phyloP scores from a whole-genome alignment of 352 stramenopile genomes.

The Pythium folliculosum region DNA sequence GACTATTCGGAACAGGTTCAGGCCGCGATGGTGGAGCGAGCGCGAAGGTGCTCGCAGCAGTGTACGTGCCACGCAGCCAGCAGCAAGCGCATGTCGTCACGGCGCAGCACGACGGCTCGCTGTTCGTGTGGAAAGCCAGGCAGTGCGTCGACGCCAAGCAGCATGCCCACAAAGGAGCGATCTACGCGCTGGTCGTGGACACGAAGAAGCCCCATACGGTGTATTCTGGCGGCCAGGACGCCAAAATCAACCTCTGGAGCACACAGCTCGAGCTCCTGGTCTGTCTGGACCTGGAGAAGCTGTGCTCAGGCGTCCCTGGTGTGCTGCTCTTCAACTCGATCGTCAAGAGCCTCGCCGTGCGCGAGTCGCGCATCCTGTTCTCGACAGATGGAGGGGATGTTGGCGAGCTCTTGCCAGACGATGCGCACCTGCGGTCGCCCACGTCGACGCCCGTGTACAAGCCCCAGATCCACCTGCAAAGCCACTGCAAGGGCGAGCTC shows the following conservation, averaged over 20 bases:
- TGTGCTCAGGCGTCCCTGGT: constrained; percentile 13
- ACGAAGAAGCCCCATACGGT: constrained; percentile 46
- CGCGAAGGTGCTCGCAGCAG: constrained; percentile 35
- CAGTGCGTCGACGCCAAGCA: constrained; percentile 53
- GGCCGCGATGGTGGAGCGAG: constrained; percentile 42
- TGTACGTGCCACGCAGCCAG: constrained; percentile 27
- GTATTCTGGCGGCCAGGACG: constrained; percentile 63
- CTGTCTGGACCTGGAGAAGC: constrained; percentile 44
- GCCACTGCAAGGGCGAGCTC: constrained; percentile 68
- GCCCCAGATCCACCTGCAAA: constrained; percentile 44
- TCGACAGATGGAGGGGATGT: constrained; percentile 85
- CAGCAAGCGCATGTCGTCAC: constrained; percentile 49
- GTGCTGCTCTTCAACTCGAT: constrained; percentile 24
- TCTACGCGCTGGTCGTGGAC: constrained; percentile 52
- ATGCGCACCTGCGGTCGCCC: neutral
- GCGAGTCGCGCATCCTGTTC: constrained; percentile 75
- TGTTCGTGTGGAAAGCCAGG: constrained; percentile 78
- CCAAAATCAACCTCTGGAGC: constrained; percentile 61
- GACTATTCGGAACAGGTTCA: constrained; percentile 41
- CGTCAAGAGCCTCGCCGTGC: constrained; percentile 63
- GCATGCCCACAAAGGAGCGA: constrained; percentile 45
- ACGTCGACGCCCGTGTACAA: constrained; percentile 22
- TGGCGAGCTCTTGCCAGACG: constrained; percentile 70
- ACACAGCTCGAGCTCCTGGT: constrained; percentile 47
- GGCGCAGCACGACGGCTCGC: constrained; percentile 62